phyloP scores from a whole-genome alignment of 1,284 basidiomycete species.

The Irpex sp. region DNA sequence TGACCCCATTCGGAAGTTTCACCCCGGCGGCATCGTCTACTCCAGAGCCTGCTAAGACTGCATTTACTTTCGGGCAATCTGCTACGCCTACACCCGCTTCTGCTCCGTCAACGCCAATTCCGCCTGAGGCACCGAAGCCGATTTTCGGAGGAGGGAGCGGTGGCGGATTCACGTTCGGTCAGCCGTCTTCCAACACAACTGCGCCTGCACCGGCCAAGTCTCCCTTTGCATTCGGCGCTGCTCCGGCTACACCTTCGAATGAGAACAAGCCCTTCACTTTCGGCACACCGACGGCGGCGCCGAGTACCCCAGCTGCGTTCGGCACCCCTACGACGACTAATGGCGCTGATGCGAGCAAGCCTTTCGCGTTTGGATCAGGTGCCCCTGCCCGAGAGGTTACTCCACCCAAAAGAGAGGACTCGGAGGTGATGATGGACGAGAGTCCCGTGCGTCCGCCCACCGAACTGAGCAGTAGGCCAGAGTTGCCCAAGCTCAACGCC shows the following conservation, averaged over 20 bases:
- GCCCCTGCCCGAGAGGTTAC: conserved; percentile 18
- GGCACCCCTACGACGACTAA: not conserved
- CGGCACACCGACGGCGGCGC: conserved; percentile 1
- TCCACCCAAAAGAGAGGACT: conserved; percentile 26
- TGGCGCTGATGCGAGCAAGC: conserved; percentile 6
- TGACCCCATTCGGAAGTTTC: conserved; percentile 1
- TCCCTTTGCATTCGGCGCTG: conserved; percentile 23
- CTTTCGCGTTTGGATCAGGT: conserved; percentile 18
- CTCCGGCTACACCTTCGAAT: conserved; percentile 17
- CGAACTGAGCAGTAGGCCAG: conserved; percentile 20
- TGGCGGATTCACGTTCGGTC: conserved; percentile 22
- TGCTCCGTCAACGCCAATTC: conserved; percentile 12
- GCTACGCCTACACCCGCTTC: conserved; percentile 1
- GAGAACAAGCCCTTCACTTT: conserved; percentile 20
- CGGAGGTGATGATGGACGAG: conserved; percentile 36
- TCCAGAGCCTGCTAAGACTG: conserved; percentile 21
- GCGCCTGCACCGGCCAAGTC: conserved; percentile 20
- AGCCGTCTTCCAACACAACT: conserved; percentile 9
- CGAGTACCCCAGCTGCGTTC: conserved; percentile 4
- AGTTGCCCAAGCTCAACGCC: conserved; percentile 15
- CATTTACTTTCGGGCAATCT: conserved; percentile 22
- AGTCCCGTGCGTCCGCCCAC: conserved; percentile 30
- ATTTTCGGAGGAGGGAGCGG: conserved; percentile 21
- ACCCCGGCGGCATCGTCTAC: conserved; percentile 1
- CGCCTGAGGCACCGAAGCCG: conserved; percentile 25